Percentiles rank a stretch among this genome's conserved stretches.
These are phyloP conservation scores for Eremothecium cymbalariae DNA, from an alignment of 1,139 yeast species.

Conservation along the genomic window DNA sequence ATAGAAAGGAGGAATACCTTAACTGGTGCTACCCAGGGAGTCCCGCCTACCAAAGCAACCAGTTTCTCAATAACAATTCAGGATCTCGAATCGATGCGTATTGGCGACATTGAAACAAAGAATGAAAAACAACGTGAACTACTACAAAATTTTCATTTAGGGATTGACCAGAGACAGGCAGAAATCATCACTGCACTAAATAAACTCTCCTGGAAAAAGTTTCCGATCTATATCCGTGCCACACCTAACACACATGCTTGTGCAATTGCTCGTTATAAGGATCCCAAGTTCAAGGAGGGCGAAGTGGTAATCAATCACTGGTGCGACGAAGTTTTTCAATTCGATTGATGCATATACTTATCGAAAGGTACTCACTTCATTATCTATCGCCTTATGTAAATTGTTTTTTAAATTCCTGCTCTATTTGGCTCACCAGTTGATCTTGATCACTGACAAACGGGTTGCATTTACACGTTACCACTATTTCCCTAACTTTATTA, in stretches of 20 bases:
- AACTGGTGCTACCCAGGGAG: constrained; percentile 12
- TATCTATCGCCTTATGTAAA: constrained; percentile 7
- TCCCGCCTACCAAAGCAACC: neutral
- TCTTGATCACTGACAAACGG: constrained; percentile 20
- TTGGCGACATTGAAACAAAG: constrained; percentile 12
- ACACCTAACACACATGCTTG: constrained; percentile 75
- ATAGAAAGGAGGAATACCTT: constrained; percentile 30
- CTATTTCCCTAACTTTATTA: constrained; percentile 20
- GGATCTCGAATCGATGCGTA: constrained; percentile 15
- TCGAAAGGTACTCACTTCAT: neutral
- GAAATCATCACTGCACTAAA: constrained; percentile 52
- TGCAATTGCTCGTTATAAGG: constrained; percentile 55
- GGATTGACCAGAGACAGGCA: constrained; percentile 35
- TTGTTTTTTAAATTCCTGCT: constrained; percentile 12
- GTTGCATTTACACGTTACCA: constrained; percentile 22
- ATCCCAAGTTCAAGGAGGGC: constrained; percentile 56
- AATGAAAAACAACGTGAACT: constrained; percentile 18
- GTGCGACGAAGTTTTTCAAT: constrained; percentile 37
- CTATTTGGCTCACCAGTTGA: constrained; percentile 11
- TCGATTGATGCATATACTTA: neutral
- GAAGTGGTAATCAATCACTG: constrained; percentile 59
- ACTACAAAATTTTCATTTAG: constrained; percentile 15
- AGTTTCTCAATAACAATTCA: constrained; percentile 23
- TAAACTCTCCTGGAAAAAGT: constrained; percentile 56
- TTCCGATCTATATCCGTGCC: constrained; percentile 57